phyloP scores from a whole-genome alignment of 148 eudicot species.

The Rhododendron ferrugineum region DNA sequence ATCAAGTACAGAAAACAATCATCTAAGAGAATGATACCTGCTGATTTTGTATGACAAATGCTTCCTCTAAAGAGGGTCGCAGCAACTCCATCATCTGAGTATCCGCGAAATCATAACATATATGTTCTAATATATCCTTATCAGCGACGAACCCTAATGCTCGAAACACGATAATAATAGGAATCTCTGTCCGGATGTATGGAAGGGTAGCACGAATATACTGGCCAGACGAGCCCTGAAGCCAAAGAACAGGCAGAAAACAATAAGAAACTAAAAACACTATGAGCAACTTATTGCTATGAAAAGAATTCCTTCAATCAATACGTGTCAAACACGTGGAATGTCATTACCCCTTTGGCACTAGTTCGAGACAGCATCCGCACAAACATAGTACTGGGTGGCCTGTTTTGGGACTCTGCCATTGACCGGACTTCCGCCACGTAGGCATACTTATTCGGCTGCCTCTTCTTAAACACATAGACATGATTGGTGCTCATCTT shows the following conservation, averaged over 20 bases:
- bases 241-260: neutral
- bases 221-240: constrained; percentile 98
- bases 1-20: neutral
- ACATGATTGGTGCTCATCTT: constrained; percentile 99
- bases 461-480: constrained; percentile 95
- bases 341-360: constrained; percentile 84
- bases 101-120: constrained; percentile 86
- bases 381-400: constrained; percentile 97
- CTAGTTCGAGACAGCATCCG: constrained; percentile 94
- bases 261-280: neutral
- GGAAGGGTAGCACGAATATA: constrained; percentile 95
- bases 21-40: constrained; percentile 30
- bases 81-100: constrained; percentile 99
- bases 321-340: neutral
- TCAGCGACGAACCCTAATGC: constrained; percentile 98
- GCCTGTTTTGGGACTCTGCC: constrained; percentile 94
- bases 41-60: constrained; percentile 98
- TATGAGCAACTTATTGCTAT: neutral
- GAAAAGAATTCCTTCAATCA: neutral
- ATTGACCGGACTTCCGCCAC: constrained; percentile 96
- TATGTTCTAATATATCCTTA: constrained; percentile 95
- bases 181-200: constrained; percentile 86
- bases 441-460: constrained; percentile 95
- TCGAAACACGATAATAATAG: constrained; percentile 87
- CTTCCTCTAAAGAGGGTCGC: constrained; percentile 96